These are phyloP conservation scores for Suillus variegatus DNA, from an alignment of 768 basidiomycete genomes.

Conservation along the genomic window DNA sequence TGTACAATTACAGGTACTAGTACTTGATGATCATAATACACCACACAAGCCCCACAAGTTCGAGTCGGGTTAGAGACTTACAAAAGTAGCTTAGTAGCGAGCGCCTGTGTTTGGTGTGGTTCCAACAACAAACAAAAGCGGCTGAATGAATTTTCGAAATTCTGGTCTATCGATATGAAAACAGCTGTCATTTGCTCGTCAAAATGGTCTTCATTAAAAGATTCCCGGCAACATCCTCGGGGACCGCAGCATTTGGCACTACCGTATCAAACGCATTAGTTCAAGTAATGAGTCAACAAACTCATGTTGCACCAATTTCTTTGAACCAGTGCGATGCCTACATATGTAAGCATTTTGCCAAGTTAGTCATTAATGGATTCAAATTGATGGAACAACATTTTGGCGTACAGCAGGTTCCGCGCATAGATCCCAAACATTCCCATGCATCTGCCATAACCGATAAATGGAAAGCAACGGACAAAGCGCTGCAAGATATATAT, in stretches of 20 bases:
- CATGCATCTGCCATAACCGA: neutral
- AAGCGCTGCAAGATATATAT: neutral
- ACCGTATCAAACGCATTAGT: slow-evolving; percentile 25
- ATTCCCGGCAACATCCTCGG: slow-evolving; percentile 28
- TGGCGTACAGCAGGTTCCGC: slow-evolving; percentile 26
- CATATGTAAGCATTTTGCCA: slow-evolving; percentile 2
- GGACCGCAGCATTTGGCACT: slow-evolving; percentile 26
- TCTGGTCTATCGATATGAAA: too few species aligned
- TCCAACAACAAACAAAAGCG: too few species aligned
- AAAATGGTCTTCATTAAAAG: slow-evolving; percentile 30
- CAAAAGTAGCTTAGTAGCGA: too few species aligned
- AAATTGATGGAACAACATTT: neutral
- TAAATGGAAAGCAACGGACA: neutral
- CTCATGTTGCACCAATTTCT: slow-evolving; percentile 26
- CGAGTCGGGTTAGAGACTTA: too few species aligned
- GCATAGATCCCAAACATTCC: neutral
- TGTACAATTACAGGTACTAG: too few species aligned
- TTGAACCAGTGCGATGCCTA: slow-evolving; percentile 18
- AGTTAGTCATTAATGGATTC: neutral
- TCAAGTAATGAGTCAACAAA: slow-evolving; percentile 13
- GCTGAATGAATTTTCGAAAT: too few species aligned
- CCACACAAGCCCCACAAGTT: too few species aligned
- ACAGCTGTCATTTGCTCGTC: slow-evolving; percentile 32
- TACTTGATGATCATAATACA: too few species aligned
- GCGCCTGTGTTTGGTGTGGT: too few species aligned